Base-by-base conservation (phyloP, 257 asterid species). In the Fraxinus anomala region DNA sequence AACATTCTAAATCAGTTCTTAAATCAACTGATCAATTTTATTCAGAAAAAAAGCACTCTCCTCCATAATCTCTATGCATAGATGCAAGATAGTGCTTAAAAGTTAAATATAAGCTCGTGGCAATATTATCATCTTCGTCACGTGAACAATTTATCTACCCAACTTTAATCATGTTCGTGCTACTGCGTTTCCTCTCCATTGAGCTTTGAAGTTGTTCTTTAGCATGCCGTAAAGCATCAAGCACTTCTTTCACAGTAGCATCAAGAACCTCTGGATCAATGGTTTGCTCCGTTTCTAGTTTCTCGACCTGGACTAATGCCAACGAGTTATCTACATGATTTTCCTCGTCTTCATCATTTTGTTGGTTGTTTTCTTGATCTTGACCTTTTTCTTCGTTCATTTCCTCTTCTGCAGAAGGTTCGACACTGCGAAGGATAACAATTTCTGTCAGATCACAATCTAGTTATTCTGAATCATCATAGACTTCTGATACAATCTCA, bases 231-330 rank as follows among this genome's bases (percentile, higher is more conserved):
- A 94, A 74, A 7, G 92, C 85, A 79, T 84, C 86, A 13, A 93
- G 83, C 56, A 86, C 94, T 80, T 89, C 88, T 79, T 80, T 87
- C 71, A 91, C 97, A 9, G 94, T 83, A 10, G 88, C 82, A 83
- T 91, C 97, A 75, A 92, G 94, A 61, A 87, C 88, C 63, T 73
- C 88, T 24, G 94, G 92, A 85, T 91, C 92, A 70, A 88, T 44
- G 5, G 47, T 37, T 54, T 42, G 71, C 34, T 24, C 72, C 39
- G 12, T 39, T 61, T 70, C 73, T 39, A 78, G 87, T 47, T 36
- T 71, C 65, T 82, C 88, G 9, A 90, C 13, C 10, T 51, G 17
- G 28, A 91, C 89, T 33, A 94, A 72, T 26, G 16, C 68, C 34
- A 63, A 23, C 19, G 16, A 63, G 68, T 63, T 10, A 63, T 63